Percentiles rank a stretch among this genome's conserved stretches.
phyloP scores from a whole-genome alignment of 371 early-diverging fungal genomes.

The Basidiobolus meristosporus region DNA sequence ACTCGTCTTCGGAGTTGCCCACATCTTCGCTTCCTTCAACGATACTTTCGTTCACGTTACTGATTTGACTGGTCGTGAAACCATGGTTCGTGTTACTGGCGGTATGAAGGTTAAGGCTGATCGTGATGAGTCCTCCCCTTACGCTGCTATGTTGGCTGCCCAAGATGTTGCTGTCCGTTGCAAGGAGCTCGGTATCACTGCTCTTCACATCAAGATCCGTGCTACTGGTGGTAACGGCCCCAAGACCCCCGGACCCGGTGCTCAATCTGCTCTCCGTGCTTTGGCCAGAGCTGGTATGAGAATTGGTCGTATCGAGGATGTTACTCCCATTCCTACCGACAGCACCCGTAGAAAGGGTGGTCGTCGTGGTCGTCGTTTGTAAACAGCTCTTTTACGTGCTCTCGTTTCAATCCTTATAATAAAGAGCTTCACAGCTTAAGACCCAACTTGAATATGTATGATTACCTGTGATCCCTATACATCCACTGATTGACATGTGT shows the following conservation, averaged over 20 bases:
- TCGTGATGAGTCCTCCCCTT: too few species aligned
- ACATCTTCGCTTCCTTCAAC: too few species aligned
- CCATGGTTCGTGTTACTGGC: too few species aligned
- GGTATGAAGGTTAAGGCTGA: too few species aligned
- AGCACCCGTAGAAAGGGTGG: conserved; percentile 99
- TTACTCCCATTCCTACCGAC: conserved; percentile 99
- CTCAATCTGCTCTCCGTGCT: conserved; percentile 98
- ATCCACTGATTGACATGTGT: too few species aligned
- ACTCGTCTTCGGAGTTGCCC: too few species aligned
- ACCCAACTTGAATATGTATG: too few species aligned
- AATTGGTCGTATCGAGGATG: conserved; percentile 98
- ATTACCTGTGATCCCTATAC: too few species aligned
- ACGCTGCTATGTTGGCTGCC: conserved; percentile 99
- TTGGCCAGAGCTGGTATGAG: conserved; percentile 98
- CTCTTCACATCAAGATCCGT: conserved; percentile 99
- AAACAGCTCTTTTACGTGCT: conserved; percentile 9
- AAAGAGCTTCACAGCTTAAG: too few species aligned
- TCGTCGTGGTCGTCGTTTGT: conserved; percentile 99
- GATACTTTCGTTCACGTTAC: too few species aligned
- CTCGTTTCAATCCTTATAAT: too few species aligned
- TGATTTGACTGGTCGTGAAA: too few species aligned
- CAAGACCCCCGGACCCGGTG: conserved; percentile 99
- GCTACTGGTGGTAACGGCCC: conserved; percentile 99
- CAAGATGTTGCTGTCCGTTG: conserved; percentile 98
- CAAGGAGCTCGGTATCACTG: conserved; percentile 98